Conservation (phyloP, 805 yeast species). For the Kazachstania africana region DNA sequence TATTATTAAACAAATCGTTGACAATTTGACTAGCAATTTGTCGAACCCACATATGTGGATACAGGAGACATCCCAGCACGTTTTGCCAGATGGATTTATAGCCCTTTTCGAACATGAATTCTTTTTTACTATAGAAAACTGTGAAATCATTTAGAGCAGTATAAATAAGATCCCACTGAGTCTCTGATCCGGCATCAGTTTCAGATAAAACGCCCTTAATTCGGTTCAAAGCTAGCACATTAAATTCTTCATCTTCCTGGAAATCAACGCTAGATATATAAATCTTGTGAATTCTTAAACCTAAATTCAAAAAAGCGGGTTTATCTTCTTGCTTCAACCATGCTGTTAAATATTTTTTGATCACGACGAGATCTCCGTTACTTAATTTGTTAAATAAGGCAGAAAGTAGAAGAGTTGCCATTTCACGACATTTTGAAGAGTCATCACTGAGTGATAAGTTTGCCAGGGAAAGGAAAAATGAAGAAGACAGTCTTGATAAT, state of each 20-base stretch:
- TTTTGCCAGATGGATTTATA: conserved; percentile 38
- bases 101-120: conserved; percentile 17
- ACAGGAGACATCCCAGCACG: conserved; percentile 47
- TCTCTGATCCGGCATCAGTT: conserved; percentile 31
- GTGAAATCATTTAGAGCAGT: conserved; percentile 44
- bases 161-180: conserved; percentile 73
- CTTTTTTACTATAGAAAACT: conserved; percentile 30
- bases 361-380: conserved; percentile 20
- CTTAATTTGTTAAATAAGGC: conserved; percentile 43
- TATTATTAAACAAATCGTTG: conserved; percentile 37
- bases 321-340: conserved; percentile 57
- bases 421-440: conserved; percentile 67
- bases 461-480: conserved; percentile 76
- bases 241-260: conserved; percentile 29
- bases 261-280: conserved; percentile 39
- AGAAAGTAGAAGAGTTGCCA: conserved; percentile 55
- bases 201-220: conserved; percentile 26
- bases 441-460: conserved; percentile 71
- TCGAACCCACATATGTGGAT: conserved; percentile 90
- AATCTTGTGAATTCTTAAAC: conserved; percentile 60
- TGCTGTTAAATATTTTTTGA: conserved; percentile 31
- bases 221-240: conserved; percentile 29
- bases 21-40: conserved; percentile 49
- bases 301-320: conserved; percentile 50
- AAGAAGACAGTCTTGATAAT: conserved; percentile 47